Percentiles rank a stretch among this genome's conserved stretches.
Evolutionary conservation across 192 early-diverging fungal species (phyloP).

Genomic region (Entophlyctis luteolus): DNA sequence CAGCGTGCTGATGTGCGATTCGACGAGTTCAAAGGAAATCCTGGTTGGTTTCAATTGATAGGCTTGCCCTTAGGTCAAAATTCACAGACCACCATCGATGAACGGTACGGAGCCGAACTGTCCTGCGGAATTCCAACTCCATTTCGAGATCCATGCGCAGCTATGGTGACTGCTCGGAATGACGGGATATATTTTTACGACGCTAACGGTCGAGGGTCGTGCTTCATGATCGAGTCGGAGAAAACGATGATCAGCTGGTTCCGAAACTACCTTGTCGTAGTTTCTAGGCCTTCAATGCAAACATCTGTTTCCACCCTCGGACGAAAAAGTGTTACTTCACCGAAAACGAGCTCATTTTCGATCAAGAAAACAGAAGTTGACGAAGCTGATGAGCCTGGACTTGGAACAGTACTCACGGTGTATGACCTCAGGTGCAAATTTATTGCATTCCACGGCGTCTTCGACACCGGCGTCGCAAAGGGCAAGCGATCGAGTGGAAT

Average conservation of each 20-base stretch:
- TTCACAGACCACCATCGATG: slow-evolving; percentile 59
- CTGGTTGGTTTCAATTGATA: not conserved
- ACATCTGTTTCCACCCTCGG: not conserved
- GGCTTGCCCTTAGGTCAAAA: not conserved
- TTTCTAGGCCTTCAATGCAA: slow-evolving; percentile 44
- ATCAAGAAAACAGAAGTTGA: slow-evolving; percentile 4
- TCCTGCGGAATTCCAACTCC: slow-evolving; percentile 67
- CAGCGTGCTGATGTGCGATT: slow-evolving; percentile 60
- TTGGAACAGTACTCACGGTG: slow-evolving; percentile 61
- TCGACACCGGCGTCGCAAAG: slow-evolving; percentile 37
- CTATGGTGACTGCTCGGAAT: slow-evolving; percentile 84
- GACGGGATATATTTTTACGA: slow-evolving; percentile 92
- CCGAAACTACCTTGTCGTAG: slow-evolving; percentile 69
- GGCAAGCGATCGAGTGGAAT: slow-evolving; percentile 32
- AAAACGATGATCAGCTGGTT: slow-evolving; percentile 70
- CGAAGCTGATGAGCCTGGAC: not conserved
- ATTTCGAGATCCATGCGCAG: slow-evolving; percentile 49
- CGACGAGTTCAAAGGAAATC: slow-evolving; percentile 29
- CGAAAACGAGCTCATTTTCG: too few relatives aligned
- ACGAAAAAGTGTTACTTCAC: not conserved
- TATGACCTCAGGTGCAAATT: slow-evolving; percentile 92
- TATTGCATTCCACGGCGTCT: slow-evolving; percentile 79
- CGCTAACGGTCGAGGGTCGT: slow-evolving; percentile 84
- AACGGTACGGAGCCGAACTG: slow-evolving; percentile 75
- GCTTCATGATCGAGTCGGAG: slow-evolving; percentile 81